Evolutionary conservation across 2,329 filamentous ascomycete genomes (phyloP).

Genomic region (Seiridium cupressi): DNA sequence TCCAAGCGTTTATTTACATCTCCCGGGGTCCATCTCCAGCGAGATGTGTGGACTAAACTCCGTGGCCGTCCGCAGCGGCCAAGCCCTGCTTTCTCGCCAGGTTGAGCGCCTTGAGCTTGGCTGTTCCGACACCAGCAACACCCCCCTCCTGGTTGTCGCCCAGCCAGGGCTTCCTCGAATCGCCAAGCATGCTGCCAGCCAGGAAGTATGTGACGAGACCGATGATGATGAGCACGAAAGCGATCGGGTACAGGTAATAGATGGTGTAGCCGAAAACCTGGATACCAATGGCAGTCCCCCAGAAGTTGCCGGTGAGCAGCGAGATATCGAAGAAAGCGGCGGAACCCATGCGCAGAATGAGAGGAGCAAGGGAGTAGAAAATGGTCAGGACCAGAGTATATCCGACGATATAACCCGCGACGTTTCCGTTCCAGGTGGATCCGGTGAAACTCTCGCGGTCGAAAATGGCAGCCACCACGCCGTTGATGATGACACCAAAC

Average conservation of each 20-base stretch:
- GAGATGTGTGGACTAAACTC: neutral
- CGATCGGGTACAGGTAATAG: conserved; percentile 92
- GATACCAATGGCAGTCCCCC: conserved; percentile 91
- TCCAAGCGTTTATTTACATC: neutral
- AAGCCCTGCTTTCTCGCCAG: conserved; percentile 44
- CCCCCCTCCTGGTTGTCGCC: conserved; percentile 82
- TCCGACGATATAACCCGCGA: conserved; percentile 82
- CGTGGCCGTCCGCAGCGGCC: conserved; percentile 9
- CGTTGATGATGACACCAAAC: conserved; percentile 89
- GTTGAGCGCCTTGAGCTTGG: conserved; percentile 71
- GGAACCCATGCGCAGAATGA: conserved; percentile 84
- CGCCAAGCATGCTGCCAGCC: conserved; percentile 76
- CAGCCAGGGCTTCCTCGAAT: conserved; percentile 93
- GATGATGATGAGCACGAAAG: conserved; percentile 87
- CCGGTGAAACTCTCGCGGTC: conserved; percentile 71
- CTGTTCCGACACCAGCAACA: conserved; percentile 78
- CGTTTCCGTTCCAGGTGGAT: conserved; percentile 62
- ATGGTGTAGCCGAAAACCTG: conserved; percentile 78
- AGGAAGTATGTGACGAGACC: conserved; percentile 88
- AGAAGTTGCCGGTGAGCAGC: conserved; percentile 91
- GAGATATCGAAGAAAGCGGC: conserved; percentile 98
- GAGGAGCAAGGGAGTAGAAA: conserved; percentile 85
- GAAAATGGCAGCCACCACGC: conserved; percentile 86
- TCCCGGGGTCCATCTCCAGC: neutral
- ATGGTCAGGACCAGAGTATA: conserved; percentile 80